Base-by-base conservation (phyloP, 768 basidiomycete genomes). In the Kwoniella shandongensis region DNA sequence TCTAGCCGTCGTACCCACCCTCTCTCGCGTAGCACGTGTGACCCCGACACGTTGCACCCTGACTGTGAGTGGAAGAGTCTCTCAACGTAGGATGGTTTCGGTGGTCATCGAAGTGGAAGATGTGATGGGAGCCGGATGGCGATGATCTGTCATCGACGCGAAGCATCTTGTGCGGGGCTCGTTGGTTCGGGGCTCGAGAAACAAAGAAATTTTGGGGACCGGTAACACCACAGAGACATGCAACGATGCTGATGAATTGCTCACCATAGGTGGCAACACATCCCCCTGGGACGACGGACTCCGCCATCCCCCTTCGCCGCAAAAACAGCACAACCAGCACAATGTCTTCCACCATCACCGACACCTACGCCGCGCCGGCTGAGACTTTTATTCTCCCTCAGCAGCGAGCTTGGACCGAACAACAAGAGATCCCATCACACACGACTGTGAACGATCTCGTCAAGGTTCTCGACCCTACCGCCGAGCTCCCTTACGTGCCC, bases 21-120 rank as follows among this genome's bases (percentile, higher is more conserved):
- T 62, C 66, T 67, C 66, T 60, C 52, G 60, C 57, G 62, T 59
- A 35, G 61, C 59, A 58, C 66, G 66, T 67, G 66, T 61, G 55
- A 56, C 20, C 54, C 52, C 51, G 29, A 50, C 66, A 63, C 66
- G 66, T 56, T 54, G 62, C 36, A 46, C 62, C 51, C 64, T 62
- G 66, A 67, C 66, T 64, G 66, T 67, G 58, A 63, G 66, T 63
- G 17, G n/a, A 12, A 17, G 17, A 8, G 20, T 26, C 25, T 23
- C 40, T 6, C 17, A 50, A 22, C 22, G 38, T 40, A 6, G n/a
- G 35, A 36, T 18, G 22, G 7, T 32, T 25, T 15, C 35, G n/a
- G n/a, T 23, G 25, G 35, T 38, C 23, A 44, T 25, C 5, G 10
- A 29, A 4, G n/a, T n/a, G n/a, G n/a, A n/a, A n/a, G n/a, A n/a